Conservation (phyloP, 2,329 filamentous ascomycete genomes). For the Tympanopsis confertula region DNA sequence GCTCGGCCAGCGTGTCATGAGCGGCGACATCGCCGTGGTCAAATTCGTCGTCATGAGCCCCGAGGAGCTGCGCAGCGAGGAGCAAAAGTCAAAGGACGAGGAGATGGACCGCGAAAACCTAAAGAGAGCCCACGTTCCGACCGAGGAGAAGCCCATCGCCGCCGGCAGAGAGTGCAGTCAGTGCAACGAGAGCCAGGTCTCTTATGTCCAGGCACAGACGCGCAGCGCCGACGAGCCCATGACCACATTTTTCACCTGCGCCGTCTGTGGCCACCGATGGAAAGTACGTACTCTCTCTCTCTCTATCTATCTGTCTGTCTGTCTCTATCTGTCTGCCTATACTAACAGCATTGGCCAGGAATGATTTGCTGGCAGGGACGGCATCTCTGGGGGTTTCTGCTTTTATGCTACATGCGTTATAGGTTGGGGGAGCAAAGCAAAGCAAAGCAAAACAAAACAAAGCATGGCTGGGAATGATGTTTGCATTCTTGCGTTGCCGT, state of each 20-base stretch:
- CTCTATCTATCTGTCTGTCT: too few relatives aligned
- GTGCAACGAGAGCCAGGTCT: constrained; percentile 87
- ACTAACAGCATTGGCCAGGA: not conserved
- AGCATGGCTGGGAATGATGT: constrained; percentile 3
- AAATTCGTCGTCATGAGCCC: constrained; percentile 77
- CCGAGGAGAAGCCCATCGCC: constrained; percentile 82
- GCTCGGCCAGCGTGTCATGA: constrained; percentile 65
- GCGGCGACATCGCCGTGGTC: constrained; percentile 58
- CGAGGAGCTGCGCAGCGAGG: constrained; percentile 80
- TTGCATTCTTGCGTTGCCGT: constrained; percentile 5
- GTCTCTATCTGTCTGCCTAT: not conserved
- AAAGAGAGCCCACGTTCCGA: constrained; percentile 90
- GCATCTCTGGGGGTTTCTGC: too few relatives aligned
- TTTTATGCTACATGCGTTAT: too few relatives aligned
- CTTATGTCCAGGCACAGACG: constrained; percentile 93
- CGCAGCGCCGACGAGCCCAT: constrained; percentile 88
- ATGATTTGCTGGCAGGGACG: not conserved
- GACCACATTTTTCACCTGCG: constrained; percentile 66
- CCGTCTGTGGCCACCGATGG: constrained; percentile 59
- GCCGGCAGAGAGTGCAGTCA: constrained; percentile 80
- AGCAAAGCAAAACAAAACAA: not conserved
- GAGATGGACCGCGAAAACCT: constrained; percentile 84
- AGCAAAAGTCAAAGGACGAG: constrained; percentile 65
- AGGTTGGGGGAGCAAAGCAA: too few relatives aligned
- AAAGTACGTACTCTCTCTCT: constrained; percentile 38